phyloP scores from a whole-genome alignment of 495 filamentous ascomycete species.

The Neurospora sp. region DNA sequence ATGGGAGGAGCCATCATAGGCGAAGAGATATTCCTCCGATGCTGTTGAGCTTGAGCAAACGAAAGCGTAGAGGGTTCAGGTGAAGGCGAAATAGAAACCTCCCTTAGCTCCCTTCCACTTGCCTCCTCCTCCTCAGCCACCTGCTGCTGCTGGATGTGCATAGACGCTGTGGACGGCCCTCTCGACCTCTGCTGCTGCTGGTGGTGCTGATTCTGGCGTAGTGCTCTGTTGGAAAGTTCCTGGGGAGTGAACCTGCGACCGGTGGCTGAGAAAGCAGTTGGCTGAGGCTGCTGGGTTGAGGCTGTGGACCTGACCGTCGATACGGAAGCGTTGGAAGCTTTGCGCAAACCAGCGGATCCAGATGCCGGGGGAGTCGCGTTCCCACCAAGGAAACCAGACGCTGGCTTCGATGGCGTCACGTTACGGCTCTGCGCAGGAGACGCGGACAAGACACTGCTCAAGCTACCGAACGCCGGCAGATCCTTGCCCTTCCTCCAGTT shows the following conservation, averaged over 20 bases:
- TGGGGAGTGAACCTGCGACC: conserved; percentile 40
- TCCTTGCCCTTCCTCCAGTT: conserved; percentile 73
- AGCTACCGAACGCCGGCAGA: conserved; percentile 33
- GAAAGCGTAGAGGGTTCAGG: not conserved
- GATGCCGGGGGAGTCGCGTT: conserved; percentile 75
- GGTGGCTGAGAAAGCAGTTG: conserved; percentile 41
- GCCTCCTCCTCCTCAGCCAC: conserved; percentile 24
- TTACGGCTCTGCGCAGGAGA: conserved; percentile 28
- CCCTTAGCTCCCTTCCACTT: conserved; percentile 8
- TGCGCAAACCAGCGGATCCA: conserved; percentile 17
- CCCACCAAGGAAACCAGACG: conserved; percentile 49
- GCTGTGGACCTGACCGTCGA: not conserved
- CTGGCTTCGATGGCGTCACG: conserved; percentile 54
- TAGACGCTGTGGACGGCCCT: conserved; percentile 21
- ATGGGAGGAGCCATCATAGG: conserved; percentile 52
- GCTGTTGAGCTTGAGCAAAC: not conserved
- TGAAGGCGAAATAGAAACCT: not conserved
- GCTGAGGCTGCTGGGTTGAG: conserved; percentile 37
- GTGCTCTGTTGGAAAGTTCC: conserved; percentile 35
- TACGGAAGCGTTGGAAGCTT: not conserved
- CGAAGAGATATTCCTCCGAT: not conserved
- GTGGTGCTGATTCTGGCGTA: not conserved
- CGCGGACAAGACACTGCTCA: conserved; percentile 22
- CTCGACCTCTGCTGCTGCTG: not conserved
- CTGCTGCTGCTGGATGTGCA: not conserved